These are phyloP conservation scores for Ophiostoma australiae DNA, from an alignment of 2,329 filamentous ascomycete species.

Conservation along the genomic window DNA sequence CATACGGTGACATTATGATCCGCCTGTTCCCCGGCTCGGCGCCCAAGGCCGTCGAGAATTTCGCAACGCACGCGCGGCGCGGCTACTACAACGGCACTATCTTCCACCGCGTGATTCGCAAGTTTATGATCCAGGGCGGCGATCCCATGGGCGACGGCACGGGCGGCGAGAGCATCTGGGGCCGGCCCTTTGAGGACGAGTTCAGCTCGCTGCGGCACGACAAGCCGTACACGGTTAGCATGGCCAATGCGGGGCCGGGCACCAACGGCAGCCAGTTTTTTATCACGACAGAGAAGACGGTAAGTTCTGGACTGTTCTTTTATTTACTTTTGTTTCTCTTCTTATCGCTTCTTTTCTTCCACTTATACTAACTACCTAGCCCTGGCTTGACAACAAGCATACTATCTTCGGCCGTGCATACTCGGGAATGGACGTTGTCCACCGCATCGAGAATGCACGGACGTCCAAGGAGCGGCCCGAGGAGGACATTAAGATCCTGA, in stretches of 20 bases:
- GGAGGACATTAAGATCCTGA: constrained; percentile 96
- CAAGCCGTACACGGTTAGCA: constrained; percentile 91
- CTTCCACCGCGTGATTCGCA: constrained; percentile 93
- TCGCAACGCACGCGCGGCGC: constrained; percentile 81
- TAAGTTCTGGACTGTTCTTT: constrained; percentile 41
- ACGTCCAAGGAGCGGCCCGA: constrained; percentile 90
- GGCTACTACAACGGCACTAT: constrained; percentile 98
- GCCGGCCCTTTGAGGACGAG: constrained; percentile 87
- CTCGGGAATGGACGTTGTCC: constrained; percentile 87
- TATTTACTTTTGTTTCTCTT: constrained; percentile 10
- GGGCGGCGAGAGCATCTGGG: constrained; percentile 88
- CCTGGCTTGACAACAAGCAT: constrained; percentile 94
- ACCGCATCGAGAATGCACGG: constrained; percentile 87
- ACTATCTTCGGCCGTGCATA: constrained; percentile 91
- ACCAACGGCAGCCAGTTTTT: constrained; percentile 98
- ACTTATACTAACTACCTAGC: constrained; percentile 38
- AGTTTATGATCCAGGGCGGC: constrained; percentile 94
- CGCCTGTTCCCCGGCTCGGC: constrained; percentile 89
- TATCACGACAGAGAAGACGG: constrained; percentile 94
- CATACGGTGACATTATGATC: constrained; percentile 87
- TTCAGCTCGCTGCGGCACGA: constrained; percentile 89
- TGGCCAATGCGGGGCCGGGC: constrained; percentile 94
- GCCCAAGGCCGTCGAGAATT: constrained; percentile 94
- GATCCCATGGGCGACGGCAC: constrained; percentile 86
- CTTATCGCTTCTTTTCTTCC: constrained; percentile 5